Evolutionary conservation across 768 basidiomycete genomes (phyloP).

Genomic region (Phanerochaete sordida): DNA sequence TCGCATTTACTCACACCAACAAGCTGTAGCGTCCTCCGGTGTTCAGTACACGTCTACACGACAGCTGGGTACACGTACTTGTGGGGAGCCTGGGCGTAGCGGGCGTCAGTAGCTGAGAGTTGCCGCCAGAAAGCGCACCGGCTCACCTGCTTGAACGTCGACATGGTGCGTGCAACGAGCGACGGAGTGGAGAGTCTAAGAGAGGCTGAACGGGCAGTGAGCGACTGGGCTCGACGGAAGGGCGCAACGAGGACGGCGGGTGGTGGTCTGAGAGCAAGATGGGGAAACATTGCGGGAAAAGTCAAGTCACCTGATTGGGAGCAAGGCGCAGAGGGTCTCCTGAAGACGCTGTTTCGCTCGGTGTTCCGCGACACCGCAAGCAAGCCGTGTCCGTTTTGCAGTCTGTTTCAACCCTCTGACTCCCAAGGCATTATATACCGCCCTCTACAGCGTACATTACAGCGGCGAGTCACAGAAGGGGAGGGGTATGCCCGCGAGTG

Average conservation of each 20-base stretch:
- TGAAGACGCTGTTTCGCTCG: slow-evolving; percentile 1
- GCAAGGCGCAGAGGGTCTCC: not conserved
- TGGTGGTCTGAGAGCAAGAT: slow-evolving; percentile 11
- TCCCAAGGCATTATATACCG: not conserved
- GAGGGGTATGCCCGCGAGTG: not conserved
- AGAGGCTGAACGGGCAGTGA: slow-evolving; percentile 5
- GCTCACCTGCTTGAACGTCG: slow-evolving; percentile 32
- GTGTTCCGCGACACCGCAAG: slow-evolving; percentile 4
- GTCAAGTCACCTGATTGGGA: slow-evolving; percentile 9
- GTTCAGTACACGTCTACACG: not conserved
- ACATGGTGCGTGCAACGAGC: slow-evolving; percentile 23
- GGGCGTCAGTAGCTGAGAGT: slow-evolving; percentile 4
- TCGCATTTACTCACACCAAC: slow-evolving; percentile 23
- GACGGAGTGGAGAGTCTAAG: slow-evolving; percentile 3
- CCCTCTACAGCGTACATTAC: not conserved
- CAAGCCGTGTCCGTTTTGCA: not conserved
- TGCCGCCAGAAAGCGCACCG: not conserved
- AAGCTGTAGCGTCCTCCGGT: slow-evolving; percentile 6
- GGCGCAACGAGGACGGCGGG: slow-evolving; percentile 4
- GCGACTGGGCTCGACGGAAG: slow-evolving; percentile 11
- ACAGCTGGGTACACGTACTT: slow-evolving; percentile 36
- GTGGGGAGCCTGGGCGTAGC: slow-evolving; percentile 37
- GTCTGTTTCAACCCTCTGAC: not conserved
- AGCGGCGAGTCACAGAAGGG: not conserved
- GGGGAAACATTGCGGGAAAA: slow-evolving; percentile 8